Evolutionary conservation across 176 grass and related monocot genomes (phyloP), one percentile per base, ranked within the genome.

Genomic region (Panicum miliaceum): DNA sequence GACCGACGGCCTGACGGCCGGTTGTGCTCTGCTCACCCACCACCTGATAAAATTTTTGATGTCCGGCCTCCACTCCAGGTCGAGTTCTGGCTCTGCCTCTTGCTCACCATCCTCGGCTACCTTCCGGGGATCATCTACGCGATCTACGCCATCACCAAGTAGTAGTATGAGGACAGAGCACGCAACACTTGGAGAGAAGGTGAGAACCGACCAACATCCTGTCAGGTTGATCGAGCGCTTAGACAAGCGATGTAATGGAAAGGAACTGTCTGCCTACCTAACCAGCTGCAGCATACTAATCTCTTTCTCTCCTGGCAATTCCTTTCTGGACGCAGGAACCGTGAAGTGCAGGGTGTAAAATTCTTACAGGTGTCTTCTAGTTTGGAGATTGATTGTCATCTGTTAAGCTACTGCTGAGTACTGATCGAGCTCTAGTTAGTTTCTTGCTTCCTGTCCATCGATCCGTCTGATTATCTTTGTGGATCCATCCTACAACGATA

Each of bases 11-110:
- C 45, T 47, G 40, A 45, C 10, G 13, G 14, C 3, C 0, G 48
- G 48, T 15, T 51, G 48, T 5, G 14, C 48, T 45, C 1, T 46
- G 29, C 48, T 51, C 11, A 46, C 10, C 8, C 20, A 26, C 8
- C 20, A 26, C 12, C 37, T 45, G 29, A 52, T 5, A 4, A 34
- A 25, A 38, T 25, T 34, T 34, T 34, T 0, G 20, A 25, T 40
- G 4, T n/a, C 56, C 8, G 56, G 19, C 20, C 18, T 36, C 13
- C 12, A 82, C 18, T 36, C 13, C 12, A 82, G 85, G 32, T 56
- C 8, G 79, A 77, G 71, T 76, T 82, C 51, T 87, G 85, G 86
- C 2, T 86, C 22, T 86, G 84, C 34, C 84, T 86, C 22, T 38
- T 86, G 54, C 84, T 86, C 66, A 71, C 76, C 76, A 15, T 86